A percentile compares a stretch with the other conserved stretches of the same genome.
phyloP scores from a whole-genome alignment of 768 basidiomycete species.

The Dacryopinax spathularia region DNA sequence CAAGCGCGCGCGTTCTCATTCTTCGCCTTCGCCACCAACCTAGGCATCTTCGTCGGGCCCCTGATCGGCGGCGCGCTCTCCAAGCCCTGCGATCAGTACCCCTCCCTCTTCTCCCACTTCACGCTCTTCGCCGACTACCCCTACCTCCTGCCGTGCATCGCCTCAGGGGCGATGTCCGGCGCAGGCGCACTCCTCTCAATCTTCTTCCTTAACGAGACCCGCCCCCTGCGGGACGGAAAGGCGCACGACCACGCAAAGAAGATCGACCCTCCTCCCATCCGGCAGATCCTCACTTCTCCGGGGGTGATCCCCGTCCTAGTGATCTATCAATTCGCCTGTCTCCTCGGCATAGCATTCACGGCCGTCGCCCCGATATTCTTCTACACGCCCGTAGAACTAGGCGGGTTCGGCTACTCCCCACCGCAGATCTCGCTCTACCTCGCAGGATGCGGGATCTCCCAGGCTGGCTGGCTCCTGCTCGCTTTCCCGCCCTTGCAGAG shows the following conservation, averaged over 20 bases:
- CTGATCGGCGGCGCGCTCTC: slow-evolving; percentile 11
- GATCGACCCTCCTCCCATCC: background rate
- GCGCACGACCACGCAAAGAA: background rate
- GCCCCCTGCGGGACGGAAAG: background rate
- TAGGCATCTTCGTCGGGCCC: slow-evolving; percentile 7
- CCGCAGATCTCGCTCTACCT: slow-evolving; percentile 29
- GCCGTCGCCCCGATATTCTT: slow-evolving; percentile 25
- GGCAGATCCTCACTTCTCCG: slow-evolving; percentile 1
- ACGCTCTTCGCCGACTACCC: slow-evolving; percentile 10
- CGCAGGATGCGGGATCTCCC: slow-evolving; percentile 26
- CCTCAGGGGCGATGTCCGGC: slow-evolving; percentile 7
- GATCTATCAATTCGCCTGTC: slow-evolving; percentile 5
- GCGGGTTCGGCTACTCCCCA: slow-evolving; percentile 28
- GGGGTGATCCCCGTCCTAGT: slow-evolving; percentile 1
- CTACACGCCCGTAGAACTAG: slow-evolving; percentile 26
- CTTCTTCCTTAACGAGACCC: slow-evolving; percentile 12
- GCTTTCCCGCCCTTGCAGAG: slow-evolving; percentile 4
- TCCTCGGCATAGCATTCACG: slow-evolving; percentile 4
- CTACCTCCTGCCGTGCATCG: slow-evolving; percentile 11
- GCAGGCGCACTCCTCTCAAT: slow-evolving; percentile 7
- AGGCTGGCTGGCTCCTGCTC: slow-evolving; percentile 14
- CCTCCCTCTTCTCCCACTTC: slow-evolving; percentile 5
- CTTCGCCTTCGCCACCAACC: slow-evolving; percentile 11
- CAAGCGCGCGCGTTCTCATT: slow-evolving; percentile 13
- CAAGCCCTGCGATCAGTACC: slow-evolving; percentile 8